Percentiles rank a stretch among this genome's conserved stretches.
These are phyloP conservation scores for Opeltia flavorubescens DNA, from an alignment of 495 filamentous ascomycete genomes.

Conservation along the genomic window DNA sequence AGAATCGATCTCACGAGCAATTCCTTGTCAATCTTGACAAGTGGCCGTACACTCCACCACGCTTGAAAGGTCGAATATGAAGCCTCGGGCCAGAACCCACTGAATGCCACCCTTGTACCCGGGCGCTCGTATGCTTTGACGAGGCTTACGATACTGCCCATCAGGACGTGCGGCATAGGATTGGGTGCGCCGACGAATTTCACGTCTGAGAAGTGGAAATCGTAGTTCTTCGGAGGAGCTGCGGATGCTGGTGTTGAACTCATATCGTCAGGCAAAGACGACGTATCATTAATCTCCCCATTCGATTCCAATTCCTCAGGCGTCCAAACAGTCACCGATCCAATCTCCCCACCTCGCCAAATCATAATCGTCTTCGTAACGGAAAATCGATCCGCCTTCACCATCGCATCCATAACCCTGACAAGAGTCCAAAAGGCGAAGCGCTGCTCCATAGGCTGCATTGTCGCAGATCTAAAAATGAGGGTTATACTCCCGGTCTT, in stretches of 20 bases:
- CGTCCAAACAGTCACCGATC: neutral
- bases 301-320: neutral
- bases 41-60: neutral
- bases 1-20: too few relatives aligned
- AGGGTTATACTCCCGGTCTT: neutral
- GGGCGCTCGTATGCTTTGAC: neutral
- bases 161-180: neutral
- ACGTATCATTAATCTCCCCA: neutral
- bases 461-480: conserved; percentile 5
- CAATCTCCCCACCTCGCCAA: neutral
- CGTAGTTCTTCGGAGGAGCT: neutral
- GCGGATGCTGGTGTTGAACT: neutral
- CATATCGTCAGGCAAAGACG: neutral
- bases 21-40: neutral
- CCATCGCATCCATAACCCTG: conserved; percentile 25
- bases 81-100: neutral
- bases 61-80: neutral
- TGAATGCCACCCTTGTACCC: neutral
- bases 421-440: conserved; percentile 15
- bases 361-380: conserved; percentile 11
- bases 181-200: neutral
- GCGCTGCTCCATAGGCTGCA: neutral
- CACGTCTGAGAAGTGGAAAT: neutral
- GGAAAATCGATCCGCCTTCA: conserved; percentile 30
- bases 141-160: neutral